A percentile compares a stretch with the other conserved stretches of the same genome.
Evolutionary conservation across 805 yeast genomes (phyloP).

Genomic region (Scheffersomyces coipomensis): DNA sequence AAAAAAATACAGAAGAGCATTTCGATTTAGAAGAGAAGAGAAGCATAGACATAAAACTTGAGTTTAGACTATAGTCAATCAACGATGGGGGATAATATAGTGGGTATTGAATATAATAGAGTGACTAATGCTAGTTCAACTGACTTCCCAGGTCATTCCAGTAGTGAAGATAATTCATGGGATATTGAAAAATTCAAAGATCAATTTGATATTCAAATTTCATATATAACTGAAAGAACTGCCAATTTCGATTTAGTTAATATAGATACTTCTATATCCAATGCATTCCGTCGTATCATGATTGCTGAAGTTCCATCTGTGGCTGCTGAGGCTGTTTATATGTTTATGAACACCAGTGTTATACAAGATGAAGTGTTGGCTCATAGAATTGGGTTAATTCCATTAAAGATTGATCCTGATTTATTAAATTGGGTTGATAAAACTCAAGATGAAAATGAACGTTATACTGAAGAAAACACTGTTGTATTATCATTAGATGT

Average conservation of each 20-base stretch:
- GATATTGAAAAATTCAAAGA: slow-evolving; percentile 75
- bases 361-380: slow-evolving; percentile 97
- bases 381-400: slow-evolving; percentile 90
- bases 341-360: slow-evolving; percentile 93
- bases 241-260: slow-evolving; percentile 87
- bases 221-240: slow-evolving; percentile 60
- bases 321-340: slow-evolving; percentile 88
- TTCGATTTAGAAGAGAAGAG: no score
- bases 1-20: no score
- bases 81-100: slow-evolving; percentile 44
- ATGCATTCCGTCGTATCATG: slow-evolving; percentile 97
- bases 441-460: slow-evolving; percentile 56
- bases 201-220: slow-evolving; percentile 62
- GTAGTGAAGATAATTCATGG: slow-evolving; percentile 73
- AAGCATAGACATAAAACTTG: no score
- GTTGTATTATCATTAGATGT: slow-evolving; percentile 79
- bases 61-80: no score
- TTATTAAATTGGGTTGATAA: slow-evolving; percentile 78
- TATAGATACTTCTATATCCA: slow-evolving; percentile 89
- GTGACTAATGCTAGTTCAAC: slow-evolving; percentile 87
- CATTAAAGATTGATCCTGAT: slow-evolving; percentile 91
- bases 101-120: slow-evolving; percentile 85
- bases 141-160: slow-evolving; percentile 86
- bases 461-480: slow-evolving; percentile 86
- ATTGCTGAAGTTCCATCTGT: slow-evolving; percentile 94